A percentile compares a stretch with the other conserved stretches of the same genome.
phyloP scores from a whole-genome alignment of 2,329 filamentous ascomycete genomes.

The Fusarium nanum region DNA sequence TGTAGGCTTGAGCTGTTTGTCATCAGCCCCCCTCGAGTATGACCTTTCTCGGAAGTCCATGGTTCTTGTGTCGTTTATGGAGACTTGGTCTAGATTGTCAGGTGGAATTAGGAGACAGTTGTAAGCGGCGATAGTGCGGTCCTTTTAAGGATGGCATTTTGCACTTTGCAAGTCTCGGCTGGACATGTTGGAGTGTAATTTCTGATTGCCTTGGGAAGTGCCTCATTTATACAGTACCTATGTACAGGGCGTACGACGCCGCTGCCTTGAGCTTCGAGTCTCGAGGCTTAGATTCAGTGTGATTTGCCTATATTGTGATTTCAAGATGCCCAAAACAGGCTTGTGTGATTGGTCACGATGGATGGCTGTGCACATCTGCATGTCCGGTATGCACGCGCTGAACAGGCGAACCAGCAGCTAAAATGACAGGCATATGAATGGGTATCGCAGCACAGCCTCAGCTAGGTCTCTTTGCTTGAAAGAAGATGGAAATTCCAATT shows the following conservation, averaged over 20 bases:
- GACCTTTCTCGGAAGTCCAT: slow-evolving; percentile 27
- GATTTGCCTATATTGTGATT: slow-evolving; percentile 28
- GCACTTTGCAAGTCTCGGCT: slow-evolving; percentile 17
- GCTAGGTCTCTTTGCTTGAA: slow-evolving; percentile 8
- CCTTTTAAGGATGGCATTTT: slow-evolving; percentile 29
- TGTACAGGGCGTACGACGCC: slow-evolving; percentile 10
- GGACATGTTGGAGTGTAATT: slow-evolving; percentile 6
- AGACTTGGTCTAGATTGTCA: neutral
- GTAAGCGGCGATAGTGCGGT: slow-evolving; percentile 1
- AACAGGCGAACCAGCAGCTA: slow-evolving; percentile 20
- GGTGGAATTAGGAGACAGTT: neutral
- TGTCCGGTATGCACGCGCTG: slow-evolving; percentile 8
- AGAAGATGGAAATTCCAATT: slow-evolving; percentile 38
- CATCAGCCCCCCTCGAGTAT: slow-evolving; percentile 15
- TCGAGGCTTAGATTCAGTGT: slow-evolving; percentile 10
- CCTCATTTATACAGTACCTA: slow-evolving; percentile 30
- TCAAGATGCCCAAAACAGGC: neutral
- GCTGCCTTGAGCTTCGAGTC: slow-evolving; percentile 24
- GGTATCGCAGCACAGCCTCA: slow-evolving; percentile 29
- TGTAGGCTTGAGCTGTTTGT: slow-evolving; percentile 33
- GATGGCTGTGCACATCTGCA: slow-evolving; percentile 20
- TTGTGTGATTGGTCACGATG: slow-evolving; percentile 13
- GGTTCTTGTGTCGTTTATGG: neutral
- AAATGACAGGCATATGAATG: slow-evolving; percentile 16
- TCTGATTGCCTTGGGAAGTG: slow-evolving; percentile 25